These are phyloP conservation scores for Bryopsis sp. DNA, from an alignment of 139 green algal genomes.

Conservation along the genomic window DNA sequence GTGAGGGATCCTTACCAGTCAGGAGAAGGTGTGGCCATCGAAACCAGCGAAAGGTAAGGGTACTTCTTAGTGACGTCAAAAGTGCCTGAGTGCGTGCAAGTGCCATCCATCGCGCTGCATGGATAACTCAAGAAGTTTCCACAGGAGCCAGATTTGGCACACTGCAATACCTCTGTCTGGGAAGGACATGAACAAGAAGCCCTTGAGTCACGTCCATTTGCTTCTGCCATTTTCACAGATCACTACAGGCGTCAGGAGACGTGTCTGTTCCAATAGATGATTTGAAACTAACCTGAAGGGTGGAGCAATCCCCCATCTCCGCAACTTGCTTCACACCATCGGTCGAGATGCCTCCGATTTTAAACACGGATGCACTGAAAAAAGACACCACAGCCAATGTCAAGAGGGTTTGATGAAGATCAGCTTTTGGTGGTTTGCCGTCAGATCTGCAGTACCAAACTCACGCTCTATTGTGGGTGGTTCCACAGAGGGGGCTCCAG, in stretches of 20 bases:
- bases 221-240: too few relatives aligned
- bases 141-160: too few relatives aligned
- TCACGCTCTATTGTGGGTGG: slow-evolving; percentile 1
- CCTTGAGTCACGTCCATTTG: too few relatives aligned
- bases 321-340: slow-evolving; percentile 1
- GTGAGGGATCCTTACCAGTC: not conserved
- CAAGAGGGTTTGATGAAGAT: not conserved
- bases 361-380: too few relatives aligned
- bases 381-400: not conserved
- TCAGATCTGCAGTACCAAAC: not conserved
- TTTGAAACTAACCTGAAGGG: slow-evolving; percentile 5
- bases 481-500: slow-evolving; percentile 10
- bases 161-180: too few relatives aligned
- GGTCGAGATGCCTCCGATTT: slow-evolving; percentile 1
- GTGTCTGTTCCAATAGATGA: too few relatives aligned
- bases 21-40: slow-evolving; percentile 9
- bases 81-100: not conserved
- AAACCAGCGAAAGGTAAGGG: slow-evolving; percentile 7
- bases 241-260: too few relatives aligned
- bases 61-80: not conserved
- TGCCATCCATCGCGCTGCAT: not conserved
- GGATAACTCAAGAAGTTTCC: too few relatives aligned
- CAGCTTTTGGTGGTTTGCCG: not conserved
- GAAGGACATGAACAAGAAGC: too few relatives aligned
- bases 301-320: not conserved